Conservation (phyloP, 2,329 filamentous ascomycete species). For the Cladophialophora bantiana region DNA sequence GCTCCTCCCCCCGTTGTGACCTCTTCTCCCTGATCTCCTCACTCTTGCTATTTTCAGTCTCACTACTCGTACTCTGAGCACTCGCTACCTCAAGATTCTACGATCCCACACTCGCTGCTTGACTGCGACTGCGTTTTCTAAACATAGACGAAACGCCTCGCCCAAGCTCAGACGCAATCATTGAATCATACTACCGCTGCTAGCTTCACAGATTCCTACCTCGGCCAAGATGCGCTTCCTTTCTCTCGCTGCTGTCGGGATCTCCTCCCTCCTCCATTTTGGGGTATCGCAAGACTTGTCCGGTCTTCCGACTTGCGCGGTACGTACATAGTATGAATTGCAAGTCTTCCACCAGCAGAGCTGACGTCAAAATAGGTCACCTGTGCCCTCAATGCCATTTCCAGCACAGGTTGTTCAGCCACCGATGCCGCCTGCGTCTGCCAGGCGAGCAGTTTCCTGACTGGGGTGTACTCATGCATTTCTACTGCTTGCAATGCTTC, state of each 20-base stretch:
- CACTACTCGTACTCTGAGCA: not conserved
- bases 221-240: constrained; percentile 29
- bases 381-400: constrained; percentile 30
- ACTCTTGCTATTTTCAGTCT: not conserved
- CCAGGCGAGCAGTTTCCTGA: constrained; percentile 26
- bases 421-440: constrained; percentile 33
- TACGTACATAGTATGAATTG: constrained; percentile 10
- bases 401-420: constrained; percentile 29
- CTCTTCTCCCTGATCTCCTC: not conserved
- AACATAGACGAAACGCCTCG: not conserved
- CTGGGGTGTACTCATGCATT: constrained; percentile 31
- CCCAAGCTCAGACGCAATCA: not conserved
- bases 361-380: constrained; percentile 16
- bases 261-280: constrained; percentile 27
- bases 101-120: constrained; percentile 6
- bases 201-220: not conserved
- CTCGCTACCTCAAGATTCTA: constrained; percentile 6
- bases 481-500: constrained; percentile 25
- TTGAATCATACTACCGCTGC: not conserved
- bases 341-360: not conserved
- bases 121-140: not conserved
- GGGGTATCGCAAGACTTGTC: constrained; percentile 30
- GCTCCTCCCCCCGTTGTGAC: not conserved
- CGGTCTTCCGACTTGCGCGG: constrained; percentile 28
- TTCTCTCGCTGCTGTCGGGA: constrained; percentile 20